phyloP scores from a whole-genome alignment of 148 eudicot genomes.

The Rhododendron mucronatum region DNA sequence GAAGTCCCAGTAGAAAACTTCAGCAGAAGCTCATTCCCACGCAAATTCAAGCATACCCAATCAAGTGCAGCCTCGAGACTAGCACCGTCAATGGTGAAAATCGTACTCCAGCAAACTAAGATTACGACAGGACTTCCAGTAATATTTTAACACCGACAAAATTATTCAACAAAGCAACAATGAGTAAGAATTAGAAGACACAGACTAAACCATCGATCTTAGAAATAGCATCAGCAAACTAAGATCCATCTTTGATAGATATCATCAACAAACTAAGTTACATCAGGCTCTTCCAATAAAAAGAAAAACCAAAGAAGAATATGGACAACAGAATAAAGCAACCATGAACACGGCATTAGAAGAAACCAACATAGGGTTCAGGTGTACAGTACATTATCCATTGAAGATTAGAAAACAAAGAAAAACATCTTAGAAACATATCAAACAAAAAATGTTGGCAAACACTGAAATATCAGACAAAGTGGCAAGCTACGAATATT shows the following conservation, averaged over 20 bases:
- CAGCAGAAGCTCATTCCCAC: conserved; percentile 71
- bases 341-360: background rate
- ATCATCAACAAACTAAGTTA: background rate
- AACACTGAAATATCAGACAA: background rate
- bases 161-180: background rate
- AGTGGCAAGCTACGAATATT: background rate
- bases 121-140: background rate
- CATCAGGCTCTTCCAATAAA: background rate
- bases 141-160: background rate
- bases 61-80: conserved; percentile 86
- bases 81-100: conserved; percentile 28
- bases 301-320: background rate
- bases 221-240: background rate
- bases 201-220: background rate
- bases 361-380: background rate
- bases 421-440: background rate
- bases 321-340: background rate
- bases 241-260: background rate
- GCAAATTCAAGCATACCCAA: conserved; percentile 89
- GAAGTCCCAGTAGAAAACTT: conserved; percentile 78
- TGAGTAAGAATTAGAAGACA: background rate
- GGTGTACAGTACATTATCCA: background rate
- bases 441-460: too few relatives aligned
- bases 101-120: background rate
- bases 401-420: background rate